Base-by-base conservation (phyloP, 106 monocot species). In the Acanthochlamys bracteata region DNA sequence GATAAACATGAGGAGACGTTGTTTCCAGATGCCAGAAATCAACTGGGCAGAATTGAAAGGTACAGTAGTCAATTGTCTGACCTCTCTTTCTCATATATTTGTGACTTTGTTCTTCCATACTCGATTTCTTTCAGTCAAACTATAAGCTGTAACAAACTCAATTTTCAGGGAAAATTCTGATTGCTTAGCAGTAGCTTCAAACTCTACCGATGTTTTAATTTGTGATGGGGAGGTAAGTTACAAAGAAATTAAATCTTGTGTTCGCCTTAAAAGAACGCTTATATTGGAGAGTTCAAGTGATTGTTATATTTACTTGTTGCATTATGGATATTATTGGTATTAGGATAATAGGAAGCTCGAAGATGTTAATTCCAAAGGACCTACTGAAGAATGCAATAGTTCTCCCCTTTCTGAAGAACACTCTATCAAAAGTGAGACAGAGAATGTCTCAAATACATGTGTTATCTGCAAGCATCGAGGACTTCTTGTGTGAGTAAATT, bases 381-480 rank as follows among this genome's bases (percentile, higher is more conserved):
- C 6, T 64, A 7, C 55, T 68, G 61, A 68, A 22, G 51, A 69
- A 47, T 27, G 42, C 16, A 10, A 25, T 14, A 60, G 41, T 42
- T 43, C 16, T 42, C 16, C 68, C 53, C 1, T 41, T 25, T 19
- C 22, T 14, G 64, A 70, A 12, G 65, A 70, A 12, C 62, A 55
- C 49, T 59, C 20, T 0, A 12, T 39, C 26, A 55, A 10, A 39
- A 57, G 61, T 63, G 69, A 40, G 63, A 56, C 25, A 41, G 55
- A 62, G 10, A 25, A 25, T 45, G 65, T 20, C n/a, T 12, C 57
- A 0, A 70, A 76, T 72, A 51, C 70, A 66, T 79, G 84, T 73
- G 25, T 73, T n/a, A 51, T 74, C 43, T 84, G 84, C 76, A 73
- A 76, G 60, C 60, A 58, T 20, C 70, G 73, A 51, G 84, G 76